Base-by-base conservation (phyloP, 2,329 filamentous ascomycete genomes). In the Lachnellula subtilissima region DNA sequence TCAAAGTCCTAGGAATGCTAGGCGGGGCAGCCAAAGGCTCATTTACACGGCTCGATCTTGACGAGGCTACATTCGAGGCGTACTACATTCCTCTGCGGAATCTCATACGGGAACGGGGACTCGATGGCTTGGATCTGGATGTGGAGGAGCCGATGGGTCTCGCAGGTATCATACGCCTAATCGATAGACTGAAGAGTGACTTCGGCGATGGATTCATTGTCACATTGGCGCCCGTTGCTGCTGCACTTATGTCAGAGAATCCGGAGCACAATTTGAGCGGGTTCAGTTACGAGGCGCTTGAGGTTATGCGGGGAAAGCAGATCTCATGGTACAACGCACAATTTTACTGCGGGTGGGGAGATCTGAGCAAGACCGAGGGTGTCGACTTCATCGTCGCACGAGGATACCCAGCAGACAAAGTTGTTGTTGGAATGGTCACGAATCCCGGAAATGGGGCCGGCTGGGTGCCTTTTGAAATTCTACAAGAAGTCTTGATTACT, bases 271-370 rank as follows among this genome's bases (percentile, higher is more conserved):
- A 90, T 69, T 78, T 96, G 3, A 91, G 87, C 57, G 92, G 91
- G 0, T 96, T 96, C 71, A 81, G 84, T 69, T 96, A 96, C 71
- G 78, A 84, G 46, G 77, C 84, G 11, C 79, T 97, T 2, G 90
- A 96, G 69, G 77, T 79, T 11, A 78, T 83, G 70, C 78, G 83
- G 5, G 86, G 86, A 0, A 72, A 71, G 15, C 79, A 86, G 45
- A 88, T 96, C 28, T 78, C 80, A 2, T 97, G 91, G 84, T 96
- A 96, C 71, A 96, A 96, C 69, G 80, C 87, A 5, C 92, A 97
- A 69, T 96, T 96, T 72, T 97, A 97, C 77, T 94, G 89, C 68
- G 91, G 91, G 1, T 97, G 90, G 86, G 69, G 69, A 17, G 67
- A 70, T 55, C 48, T 72, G 49, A 65, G 56, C 32, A 68, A 71